These are phyloP conservation scores for Blumeria hordei DNA, from an alignment of 2,329 filamentous ascomycete genomes.

Conservation along the genomic window DNA sequence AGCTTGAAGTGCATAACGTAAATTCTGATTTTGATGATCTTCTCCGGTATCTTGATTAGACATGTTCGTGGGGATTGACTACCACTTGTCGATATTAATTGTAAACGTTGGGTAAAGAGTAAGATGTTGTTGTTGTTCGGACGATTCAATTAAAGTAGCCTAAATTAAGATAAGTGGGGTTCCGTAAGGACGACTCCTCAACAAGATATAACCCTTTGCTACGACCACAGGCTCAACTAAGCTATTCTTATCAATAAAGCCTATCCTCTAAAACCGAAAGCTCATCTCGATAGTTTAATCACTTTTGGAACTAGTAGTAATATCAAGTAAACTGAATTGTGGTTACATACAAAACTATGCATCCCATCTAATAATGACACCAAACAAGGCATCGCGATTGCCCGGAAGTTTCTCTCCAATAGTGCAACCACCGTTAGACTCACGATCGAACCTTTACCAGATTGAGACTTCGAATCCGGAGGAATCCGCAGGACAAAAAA, in stretches of 20 bases:
- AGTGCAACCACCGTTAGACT: constrained; percentile 14
- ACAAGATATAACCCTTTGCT: background rate
- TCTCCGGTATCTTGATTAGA: background rate
- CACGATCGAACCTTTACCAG: constrained; percentile 19
- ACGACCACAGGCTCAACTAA: background rate
- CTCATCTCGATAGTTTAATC: background rate
- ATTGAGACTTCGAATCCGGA: constrained; percentile 24
- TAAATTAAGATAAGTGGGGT: background rate
- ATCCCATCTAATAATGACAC: background rate
- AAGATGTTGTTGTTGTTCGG: background rate
- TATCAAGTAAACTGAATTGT: background rate
- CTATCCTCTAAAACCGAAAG: background rate
- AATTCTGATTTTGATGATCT: background rate
- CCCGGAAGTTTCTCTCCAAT: constrained; percentile 15
- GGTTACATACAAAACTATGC: background rate
- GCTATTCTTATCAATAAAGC: background rate
- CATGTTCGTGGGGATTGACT: background rate
- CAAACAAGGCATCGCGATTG: constrained; percentile 4
- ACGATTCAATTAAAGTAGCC: background rate
- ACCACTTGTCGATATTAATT: background rate
- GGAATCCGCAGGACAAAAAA: constrained; percentile 19
- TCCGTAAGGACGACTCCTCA: background rate
- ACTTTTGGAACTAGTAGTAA: background rate
- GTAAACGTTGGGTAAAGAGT: background rate
- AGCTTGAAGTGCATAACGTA: background rate